Evolutionary conservation across 352 stramenopile species (phyloP).

Genomic region (Globisporangium cylindrosporum): DNA sequence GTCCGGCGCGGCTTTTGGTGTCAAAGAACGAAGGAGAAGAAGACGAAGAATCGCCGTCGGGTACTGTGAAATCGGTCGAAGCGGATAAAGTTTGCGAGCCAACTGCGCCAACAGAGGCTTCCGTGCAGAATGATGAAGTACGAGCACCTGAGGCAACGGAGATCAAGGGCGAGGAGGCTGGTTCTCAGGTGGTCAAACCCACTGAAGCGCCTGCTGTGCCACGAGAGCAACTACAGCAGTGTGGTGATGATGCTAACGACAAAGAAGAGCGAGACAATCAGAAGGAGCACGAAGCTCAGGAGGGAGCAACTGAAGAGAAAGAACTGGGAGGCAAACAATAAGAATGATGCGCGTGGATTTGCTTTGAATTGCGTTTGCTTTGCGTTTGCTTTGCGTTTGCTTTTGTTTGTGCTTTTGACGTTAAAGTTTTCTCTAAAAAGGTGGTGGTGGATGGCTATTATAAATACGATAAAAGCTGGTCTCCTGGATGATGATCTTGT

Average conservation of each 20-base stretch:
- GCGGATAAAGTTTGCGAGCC: too few relatives aligned
- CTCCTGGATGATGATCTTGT: background rate
- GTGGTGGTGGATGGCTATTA: constrained; percentile 9
- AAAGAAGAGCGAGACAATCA: constrained; percentile 7
- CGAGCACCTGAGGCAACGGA: constrained; percentile 19
- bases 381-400: background rate
- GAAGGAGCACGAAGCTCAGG: background rate
- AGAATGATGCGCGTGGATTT: background rate
- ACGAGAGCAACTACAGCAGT: background rate
- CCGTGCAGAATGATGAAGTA: background rate
- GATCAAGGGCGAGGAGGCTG: background rate
- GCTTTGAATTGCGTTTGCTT: background rate
- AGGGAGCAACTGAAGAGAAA: constrained; percentile 11
- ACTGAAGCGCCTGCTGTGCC: background rate
- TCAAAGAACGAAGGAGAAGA: background rate
- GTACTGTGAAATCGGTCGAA: background rate
- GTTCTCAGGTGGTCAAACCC: background rate
- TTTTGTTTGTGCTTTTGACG: background rate
- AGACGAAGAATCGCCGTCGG: background rate
- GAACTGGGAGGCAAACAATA: background rate
- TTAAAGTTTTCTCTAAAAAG: constrained; percentile 2
- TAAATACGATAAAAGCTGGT: constrained; percentile 24
- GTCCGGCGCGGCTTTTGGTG: background rate
- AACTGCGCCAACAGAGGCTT: background rate
- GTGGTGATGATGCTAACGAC: background rate